phyloP scores from a whole-genome alignment of 2,329 filamentous ascomycete species.

The Furcasterigmium furcatum region DNA sequence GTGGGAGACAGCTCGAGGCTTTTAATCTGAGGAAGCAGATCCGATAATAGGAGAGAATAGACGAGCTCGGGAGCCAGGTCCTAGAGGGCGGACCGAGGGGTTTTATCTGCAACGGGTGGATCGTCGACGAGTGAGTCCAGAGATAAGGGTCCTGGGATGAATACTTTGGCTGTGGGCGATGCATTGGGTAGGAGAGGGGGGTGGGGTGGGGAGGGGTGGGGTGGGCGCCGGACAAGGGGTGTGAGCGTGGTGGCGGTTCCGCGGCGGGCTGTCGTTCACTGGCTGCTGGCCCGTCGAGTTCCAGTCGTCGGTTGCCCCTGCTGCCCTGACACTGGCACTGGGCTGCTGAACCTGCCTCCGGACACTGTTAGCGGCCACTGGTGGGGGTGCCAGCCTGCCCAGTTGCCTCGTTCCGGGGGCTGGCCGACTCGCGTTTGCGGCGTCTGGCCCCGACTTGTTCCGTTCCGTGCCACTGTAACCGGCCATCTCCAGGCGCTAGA shows the following conservation, averaged over 20 bases:
- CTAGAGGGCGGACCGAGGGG: not conserved
- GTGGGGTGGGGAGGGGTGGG: not conserved
- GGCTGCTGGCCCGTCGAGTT: too few species aligned
- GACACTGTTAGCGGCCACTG: too few species aligned
- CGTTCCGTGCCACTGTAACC: not conserved
- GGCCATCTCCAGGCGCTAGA: not conserved
- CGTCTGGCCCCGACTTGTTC: not conserved
- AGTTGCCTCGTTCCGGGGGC: not conserved
- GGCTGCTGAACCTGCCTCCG: too few species aligned
- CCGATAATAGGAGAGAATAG: not conserved
- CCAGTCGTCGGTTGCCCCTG: too few species aligned
- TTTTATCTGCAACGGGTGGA: not conserved
- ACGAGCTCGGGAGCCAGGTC: not conserved
- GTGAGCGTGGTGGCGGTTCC: not conserved
- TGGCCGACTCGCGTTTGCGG: not conserved
- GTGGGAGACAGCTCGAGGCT: not conserved
- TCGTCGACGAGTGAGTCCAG: not conserved
- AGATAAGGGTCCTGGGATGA: conserved; percentile 1
- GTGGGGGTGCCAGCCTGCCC: too few species aligned
- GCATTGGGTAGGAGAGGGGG: not conserved
- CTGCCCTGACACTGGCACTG: too few species aligned
- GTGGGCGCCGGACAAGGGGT: not conserved
- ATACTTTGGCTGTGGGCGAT: not conserved
- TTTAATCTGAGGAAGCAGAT: not conserved
- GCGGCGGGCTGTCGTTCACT: too few species aligned